A percentile compares a stretch with the other conserved stretches of the same genome.
phyloP scores from a whole-genome alignment of 106 monocot genomes.

The Acorus calamus region DNA sequence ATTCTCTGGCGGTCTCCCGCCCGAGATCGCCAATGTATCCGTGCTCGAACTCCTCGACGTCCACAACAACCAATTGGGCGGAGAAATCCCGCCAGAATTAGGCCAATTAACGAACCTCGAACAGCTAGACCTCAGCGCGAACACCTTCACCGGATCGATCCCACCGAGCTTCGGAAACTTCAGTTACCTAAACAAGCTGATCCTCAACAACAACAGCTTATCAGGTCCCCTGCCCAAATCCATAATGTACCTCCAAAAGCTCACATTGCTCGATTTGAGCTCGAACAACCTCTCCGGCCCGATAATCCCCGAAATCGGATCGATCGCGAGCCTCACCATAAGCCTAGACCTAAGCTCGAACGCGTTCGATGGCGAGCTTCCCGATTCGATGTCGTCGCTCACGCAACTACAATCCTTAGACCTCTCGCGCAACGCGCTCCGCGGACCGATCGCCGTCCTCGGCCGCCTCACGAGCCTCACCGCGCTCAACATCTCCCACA shows the following conservation, averaged over 20 bases:
- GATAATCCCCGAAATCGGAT: conserved; percentile 52
- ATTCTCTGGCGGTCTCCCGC: conserved; percentile 43
- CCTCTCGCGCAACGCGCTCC: conserved; percentile 44
- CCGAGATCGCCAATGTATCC: conserved; percentile 41
- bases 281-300: conserved; percentile 40
- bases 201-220: conserved; percentile 46
- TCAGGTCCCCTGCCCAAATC: conserved; percentile 40
- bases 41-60: conserved; percentile 76
- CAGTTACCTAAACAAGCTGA: conserved; percentile 65
- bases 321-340: conserved; percentile 48
- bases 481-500: conserved; percentile 53
- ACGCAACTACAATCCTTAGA: conserved; percentile 54
- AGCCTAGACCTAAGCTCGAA: conserved; percentile 47
- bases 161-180: conserved; percentile 57
- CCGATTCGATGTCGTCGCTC: conserved; percentile 35
- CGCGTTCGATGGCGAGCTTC: conserved; percentile 37
- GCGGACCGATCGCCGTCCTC: conserved; percentile 38
- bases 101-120: conserved; percentile 69
- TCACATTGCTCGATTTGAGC: conserved; percentile 59
- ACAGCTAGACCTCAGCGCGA: conserved; percentile 77
- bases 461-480: conserved; percentile 49
- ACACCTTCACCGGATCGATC: conserved; percentile 61
- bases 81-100: conserved; percentile 59
- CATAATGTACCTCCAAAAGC: conserved; percentile 50
- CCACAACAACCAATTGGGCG: conserved; percentile 52